Evolutionary conservation across 1,284 basidiomycete species (phyloP), one percentile per base, ranked within the genome.

Genomic region (Fomitopsis schrenkii): DNA sequence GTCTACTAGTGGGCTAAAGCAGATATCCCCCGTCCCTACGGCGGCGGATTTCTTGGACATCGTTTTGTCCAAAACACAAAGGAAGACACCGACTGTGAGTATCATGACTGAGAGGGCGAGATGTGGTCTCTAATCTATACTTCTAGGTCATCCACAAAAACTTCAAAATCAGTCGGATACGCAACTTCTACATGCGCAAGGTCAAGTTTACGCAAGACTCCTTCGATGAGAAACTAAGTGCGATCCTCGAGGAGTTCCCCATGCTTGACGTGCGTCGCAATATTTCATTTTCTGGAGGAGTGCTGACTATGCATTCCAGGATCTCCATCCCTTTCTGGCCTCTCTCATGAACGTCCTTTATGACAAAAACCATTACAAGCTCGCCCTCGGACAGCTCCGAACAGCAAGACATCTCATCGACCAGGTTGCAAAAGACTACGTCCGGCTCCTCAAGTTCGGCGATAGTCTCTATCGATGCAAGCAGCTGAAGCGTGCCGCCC

Each of bases 181-280:
- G 94, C 61, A 90, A 92, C 68, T 93, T 98, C 76, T 98, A 99
- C 79, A 98, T 98, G 97, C 89, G 96, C 75, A 99, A 98, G 78
- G 96, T 99, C 79, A 99, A 98, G 80, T 99, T 98, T 77, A 97
- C 96, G 1, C 96, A 98, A 76, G 95, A 98, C 74, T 86, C 93
- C 15, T 98, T 99, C 69, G 95, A 97, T 68, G 97, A 99, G 78
- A 98, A 98, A 76, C 85, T 99, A 40, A 90, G 91, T 62, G 91
- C 90, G 40, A 99, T 99, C 72, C 80, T 99, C 68, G 85, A 86
- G 53, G 97, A 99, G 75, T 99, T 99, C 77, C 97, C 97, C 19
- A 90, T 98, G 76, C 90, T 99, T 61, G 96, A 99, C 77, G 94
- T 95, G 70, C 68, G 85, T 80, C 62, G 53, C 48, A 36, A 45